Evolutionary conservation across 2,329 filamentous ascomycete species (phyloP), one percentile per base, ranked within the genome.

Genomic region (Aspergillus fumigatiaffinis): DNA sequence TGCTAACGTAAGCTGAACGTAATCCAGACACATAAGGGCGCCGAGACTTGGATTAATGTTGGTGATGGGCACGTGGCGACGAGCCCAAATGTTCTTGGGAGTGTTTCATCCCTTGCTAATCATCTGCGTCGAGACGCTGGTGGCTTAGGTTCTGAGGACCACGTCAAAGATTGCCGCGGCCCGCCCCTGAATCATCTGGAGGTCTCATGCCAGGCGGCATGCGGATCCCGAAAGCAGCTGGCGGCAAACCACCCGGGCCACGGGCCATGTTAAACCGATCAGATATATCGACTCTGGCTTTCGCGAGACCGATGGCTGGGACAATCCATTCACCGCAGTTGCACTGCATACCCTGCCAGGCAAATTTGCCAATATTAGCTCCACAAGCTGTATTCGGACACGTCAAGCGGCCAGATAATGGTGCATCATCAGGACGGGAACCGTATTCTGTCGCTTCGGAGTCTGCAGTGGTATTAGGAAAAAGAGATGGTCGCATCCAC

Each of bases 311-410:
- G 71, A 99, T 94, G 0, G 89, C 92, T 8, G 94, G 93, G 52
- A 92, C 90, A 23, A 97, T 83, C 93, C 94, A 97, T 60, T 88
- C 86, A 41, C 88, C 87, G 73, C 94, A 99, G 70, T 87, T 94
- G 77, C 94, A 99, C 72, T 87, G 87, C 82, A 97, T 88, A 14
- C 94, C 94, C 72, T 95, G 91, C 94, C 94, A 99, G 53, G 93
- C 90, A 71, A 97, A 99, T 66, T 94, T 90, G 42, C 94, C 94
- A 50, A 97, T 85, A 53, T 91, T 91, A 44, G 90, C 86, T 50
- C 84, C 85, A 73, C 94, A 99, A 68, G 88, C 89, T 8, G 72
- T 58, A 65, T 87, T 89, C 9, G 94, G 93, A 68, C 94, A 99
- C 57, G 87, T 84, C 32, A 99, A 80, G 9, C 93, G 86, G 25